Evolutionary conservation across 1,139 yeast genomes (phyloP).

Genomic region (Yueomyces sp.): DNA sequence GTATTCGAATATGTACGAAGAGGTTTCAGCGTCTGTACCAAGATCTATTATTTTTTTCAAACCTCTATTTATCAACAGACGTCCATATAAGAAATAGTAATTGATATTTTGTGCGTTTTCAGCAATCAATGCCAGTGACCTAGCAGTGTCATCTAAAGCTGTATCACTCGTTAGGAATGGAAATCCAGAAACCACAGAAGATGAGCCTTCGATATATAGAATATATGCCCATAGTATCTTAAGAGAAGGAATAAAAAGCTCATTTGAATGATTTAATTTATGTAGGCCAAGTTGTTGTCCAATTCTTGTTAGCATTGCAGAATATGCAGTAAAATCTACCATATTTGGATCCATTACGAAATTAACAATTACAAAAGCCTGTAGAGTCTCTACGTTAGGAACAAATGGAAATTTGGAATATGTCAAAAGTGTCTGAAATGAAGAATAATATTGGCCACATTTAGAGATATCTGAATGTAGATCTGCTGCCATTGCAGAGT

Average conservation of each 20-base stretch:
- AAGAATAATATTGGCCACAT: conserved; percentile 14
- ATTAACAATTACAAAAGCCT: conserved; percentile 12
- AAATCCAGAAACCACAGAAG: conserved; percentile 19
- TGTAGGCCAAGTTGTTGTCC: conserved; percentile 17
- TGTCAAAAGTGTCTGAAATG: conserved; percentile 10
- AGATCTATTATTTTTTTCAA: conserved; percentile 14
- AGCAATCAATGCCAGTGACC: conserved; percentile 1
- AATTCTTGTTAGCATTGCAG: conserved; percentile 16
- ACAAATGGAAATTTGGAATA: conserved; percentile 11
- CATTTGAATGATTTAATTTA: conserved; percentile 2
- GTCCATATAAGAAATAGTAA: conserved; percentile 13
- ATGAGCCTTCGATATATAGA: conserved; percentile 19
- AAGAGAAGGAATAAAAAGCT: conserved; percentile 1
- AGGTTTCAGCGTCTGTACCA: conserved; percentile 1
- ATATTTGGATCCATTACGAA: conserved; percentile 20
- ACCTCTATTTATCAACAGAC: conserved; percentile 12
- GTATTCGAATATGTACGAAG: background rate
- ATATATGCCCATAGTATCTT: conserved; percentile 15
- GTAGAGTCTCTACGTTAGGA: conserved; percentile 12
- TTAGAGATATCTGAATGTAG: conserved; percentile 9
- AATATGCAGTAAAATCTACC: conserved; percentile 13
- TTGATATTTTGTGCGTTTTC: conserved; percentile 3
- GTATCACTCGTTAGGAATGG: conserved; percentile 11
- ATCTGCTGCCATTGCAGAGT: conserved; percentile 16
- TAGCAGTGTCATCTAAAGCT: conserved; percentile 2